These are phyloP conservation scores for Polychaeton citri DNA, from an alignment of 2,329 filamentous ascomycete species.

Conservation along the genomic window DNA sequence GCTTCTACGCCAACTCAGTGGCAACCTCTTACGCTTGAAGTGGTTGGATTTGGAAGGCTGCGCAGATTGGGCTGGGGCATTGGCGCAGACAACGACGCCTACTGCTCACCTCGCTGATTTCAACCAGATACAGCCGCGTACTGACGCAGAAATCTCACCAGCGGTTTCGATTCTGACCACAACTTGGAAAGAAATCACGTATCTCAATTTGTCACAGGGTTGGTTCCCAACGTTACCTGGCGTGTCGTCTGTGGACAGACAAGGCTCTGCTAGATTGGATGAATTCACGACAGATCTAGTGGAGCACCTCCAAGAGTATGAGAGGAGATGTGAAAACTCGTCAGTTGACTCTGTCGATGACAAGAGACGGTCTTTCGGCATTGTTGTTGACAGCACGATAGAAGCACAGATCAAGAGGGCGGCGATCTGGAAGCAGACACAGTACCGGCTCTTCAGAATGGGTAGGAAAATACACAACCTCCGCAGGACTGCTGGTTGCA, in stretches of 20 bases:
- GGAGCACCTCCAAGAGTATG: constrained; percentile 2
- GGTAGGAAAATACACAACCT: background rate
- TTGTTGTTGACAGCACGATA: background rate
- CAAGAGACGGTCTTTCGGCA: background rate
- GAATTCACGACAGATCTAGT: constrained; percentile 12
- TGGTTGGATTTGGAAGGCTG: constrained; percentile 53
- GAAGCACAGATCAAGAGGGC: constrained; percentile 17
- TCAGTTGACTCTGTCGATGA: constrained; percentile 1
- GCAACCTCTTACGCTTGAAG: constrained; percentile 43
- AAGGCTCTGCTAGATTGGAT: constrained; percentile 21
- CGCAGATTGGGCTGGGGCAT: constrained; percentile 38
- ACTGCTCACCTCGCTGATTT: background rate
- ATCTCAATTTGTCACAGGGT: constrained; percentile 30
- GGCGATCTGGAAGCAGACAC: constrained; percentile 8
- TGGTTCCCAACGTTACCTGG: constrained; percentile 25
- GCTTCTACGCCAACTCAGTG: constrained; percentile 42
- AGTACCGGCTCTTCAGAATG: constrained; percentile 1
- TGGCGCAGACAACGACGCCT: constrained; percentile 15
- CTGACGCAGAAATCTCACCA: constrained; percentile 6
- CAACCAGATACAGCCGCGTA: constrained; percentile 1
- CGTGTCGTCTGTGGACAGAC: constrained; percentile 12
- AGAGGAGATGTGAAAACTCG: constrained; percentile 2
- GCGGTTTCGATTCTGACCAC: constrained; percentile 22
- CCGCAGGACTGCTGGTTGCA: constrained; percentile 2
- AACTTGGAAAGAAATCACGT: constrained; percentile 31